Evolutionary conservation across 306 rosid species (phyloP).

Genomic region (Sindora glabra): DNA sequence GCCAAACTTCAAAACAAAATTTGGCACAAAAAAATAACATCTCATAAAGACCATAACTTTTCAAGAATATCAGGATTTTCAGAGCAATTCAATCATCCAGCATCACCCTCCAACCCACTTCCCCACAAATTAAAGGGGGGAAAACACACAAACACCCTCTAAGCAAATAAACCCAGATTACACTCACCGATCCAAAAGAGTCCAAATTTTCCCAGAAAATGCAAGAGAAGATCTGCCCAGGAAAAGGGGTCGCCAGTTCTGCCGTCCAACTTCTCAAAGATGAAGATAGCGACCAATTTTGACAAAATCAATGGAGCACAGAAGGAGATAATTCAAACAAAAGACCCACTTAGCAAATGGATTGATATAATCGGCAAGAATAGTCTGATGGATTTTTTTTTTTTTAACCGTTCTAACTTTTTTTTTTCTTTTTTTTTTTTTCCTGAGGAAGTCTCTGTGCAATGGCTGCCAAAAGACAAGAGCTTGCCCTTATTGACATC

Average conservation of each 20-base stretch:
- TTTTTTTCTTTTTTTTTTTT: too few species aligned
- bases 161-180: conserved; percentile 11
- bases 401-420: conserved; percentile 25
- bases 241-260: conserved; percentile 27
- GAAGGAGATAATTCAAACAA: background rate
- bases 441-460: conserved; percentile 30
- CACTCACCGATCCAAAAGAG: conserved; percentile 43
- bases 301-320: background rate
- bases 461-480: conserved; percentile 35
- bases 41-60: conserved; percentile 12
- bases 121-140: background rate
- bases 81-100: conserved; percentile 17
- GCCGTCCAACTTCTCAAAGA: conserved; percentile 5
- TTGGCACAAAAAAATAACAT: conserved; percentile 7
- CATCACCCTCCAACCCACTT: too few species aligned
- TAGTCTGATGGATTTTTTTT: background rate
- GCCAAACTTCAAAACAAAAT: conserved; percentile 18
- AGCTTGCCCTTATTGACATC: conserved; percentile 72
- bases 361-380: background rate
- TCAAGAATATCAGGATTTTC: conserved; percentile 3
- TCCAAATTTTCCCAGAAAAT: conserved; percentile 18
- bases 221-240: conserved; percentile 17
- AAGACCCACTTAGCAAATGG: background rate
- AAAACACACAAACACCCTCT: conserved; percentile 18
- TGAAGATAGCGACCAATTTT: too few species aligned